Percentiles rank a stretch among this genome's conserved stretches.
phyloP scores from a whole-genome alignment of 805 yeast genomes.

The Saturnispora ahearnii region DNA sequence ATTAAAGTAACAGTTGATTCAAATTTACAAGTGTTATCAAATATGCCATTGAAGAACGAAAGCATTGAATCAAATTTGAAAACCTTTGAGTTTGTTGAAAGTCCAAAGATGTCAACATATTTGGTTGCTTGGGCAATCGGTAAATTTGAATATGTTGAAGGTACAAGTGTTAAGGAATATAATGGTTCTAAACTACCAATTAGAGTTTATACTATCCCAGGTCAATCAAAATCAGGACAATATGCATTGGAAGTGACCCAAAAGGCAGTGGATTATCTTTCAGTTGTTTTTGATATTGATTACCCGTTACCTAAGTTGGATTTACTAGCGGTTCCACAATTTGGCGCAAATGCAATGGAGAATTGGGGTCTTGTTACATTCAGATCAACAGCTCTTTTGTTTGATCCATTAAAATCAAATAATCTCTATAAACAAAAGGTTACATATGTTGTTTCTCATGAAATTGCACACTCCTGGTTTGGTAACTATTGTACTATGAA shows the following conservation, averaged over 20 bases:
- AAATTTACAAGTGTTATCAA: slow-evolving; percentile 35
- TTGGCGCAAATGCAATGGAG: slow-evolving; percentile 85
- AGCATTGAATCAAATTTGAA: slow-evolving; percentile 16
- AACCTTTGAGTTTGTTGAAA: slow-evolving; percentile 32
- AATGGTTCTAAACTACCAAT: slow-evolving; percentile 37
- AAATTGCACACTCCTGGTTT: slow-evolving; percentile 87
- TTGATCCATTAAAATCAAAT: slow-evolving; percentile 38
- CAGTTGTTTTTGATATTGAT: slow-evolving; percentile 38
- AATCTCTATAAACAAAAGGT: slow-evolving; percentile 56
- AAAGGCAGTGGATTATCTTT: slow-evolving; percentile 41
- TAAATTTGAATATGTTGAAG: slow-evolving; percentile 45
- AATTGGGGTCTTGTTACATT: slow-evolving; percentile 78
- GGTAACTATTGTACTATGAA: slow-evolving; percentile 86
- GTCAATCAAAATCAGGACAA: slow-evolving; percentile 37
- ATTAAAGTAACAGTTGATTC: slow-evolving; percentile 31
- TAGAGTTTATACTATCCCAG: slow-evolving; percentile 44
- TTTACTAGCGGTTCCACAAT: slow-evolving; percentile 68
- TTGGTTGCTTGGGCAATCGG: slow-evolving; percentile 53
- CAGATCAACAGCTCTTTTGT: slow-evolving; percentile 51
- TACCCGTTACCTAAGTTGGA: slow-evolving; percentile 83
- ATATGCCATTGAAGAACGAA: slow-evolving; percentile 33
- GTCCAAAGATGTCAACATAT: slow-evolving; percentile 50
- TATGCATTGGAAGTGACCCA: slow-evolving; percentile 42
- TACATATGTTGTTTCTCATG: slow-evolving; percentile 77
- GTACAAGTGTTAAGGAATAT: slow-evolving; percentile 33